Evolutionary conservation across 257 asterid genomes (phyloP).

Genomic region (Solanum sparsipilum): DNA sequence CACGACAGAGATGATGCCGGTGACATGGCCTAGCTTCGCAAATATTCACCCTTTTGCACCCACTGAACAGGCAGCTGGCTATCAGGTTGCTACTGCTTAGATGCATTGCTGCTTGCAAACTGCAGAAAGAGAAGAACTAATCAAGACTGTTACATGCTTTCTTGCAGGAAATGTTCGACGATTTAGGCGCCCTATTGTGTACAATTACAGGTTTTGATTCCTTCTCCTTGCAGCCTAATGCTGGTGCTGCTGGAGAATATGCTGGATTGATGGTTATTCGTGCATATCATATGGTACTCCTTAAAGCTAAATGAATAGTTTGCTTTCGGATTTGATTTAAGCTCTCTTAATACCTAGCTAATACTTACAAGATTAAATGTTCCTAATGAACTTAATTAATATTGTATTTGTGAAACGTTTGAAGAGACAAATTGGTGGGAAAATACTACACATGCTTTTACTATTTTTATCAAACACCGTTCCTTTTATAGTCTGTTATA

Average conservation of each 20-base stretch:
- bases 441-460: not conserved
- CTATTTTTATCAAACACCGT: not conserved
- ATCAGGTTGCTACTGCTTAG: constrained; percentile 41
- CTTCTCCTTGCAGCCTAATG: constrained; percentile 96
- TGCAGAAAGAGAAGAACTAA: not conserved
- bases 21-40: constrained; percentile 86
- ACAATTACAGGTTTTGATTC: constrained; percentile 95
- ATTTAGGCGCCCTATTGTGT: constrained; percentile 86
- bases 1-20: constrained; percentile 98
- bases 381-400: not conserved
- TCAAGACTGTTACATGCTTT: not conserved
- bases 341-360: not conserved
- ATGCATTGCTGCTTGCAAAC: not conserved
- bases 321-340: not conserved
- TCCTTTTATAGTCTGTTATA: not conserved
- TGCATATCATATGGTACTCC: constrained; percentile 79
- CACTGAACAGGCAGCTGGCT: constrained; percentile 74
- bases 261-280: constrained; percentile 98
- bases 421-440: not conserved
- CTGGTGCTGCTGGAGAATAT: constrained; percentile 98
- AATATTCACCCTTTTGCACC: constrained; percentile 96
- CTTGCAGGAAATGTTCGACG: constrained; percentile 88
- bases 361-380: not conserved
- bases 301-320: not conserved
- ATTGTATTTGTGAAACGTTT: not conserved